Conservation (phyloP, 2,329 filamentous ascomycete species). For the Triangularia verruculosa region DNA sequence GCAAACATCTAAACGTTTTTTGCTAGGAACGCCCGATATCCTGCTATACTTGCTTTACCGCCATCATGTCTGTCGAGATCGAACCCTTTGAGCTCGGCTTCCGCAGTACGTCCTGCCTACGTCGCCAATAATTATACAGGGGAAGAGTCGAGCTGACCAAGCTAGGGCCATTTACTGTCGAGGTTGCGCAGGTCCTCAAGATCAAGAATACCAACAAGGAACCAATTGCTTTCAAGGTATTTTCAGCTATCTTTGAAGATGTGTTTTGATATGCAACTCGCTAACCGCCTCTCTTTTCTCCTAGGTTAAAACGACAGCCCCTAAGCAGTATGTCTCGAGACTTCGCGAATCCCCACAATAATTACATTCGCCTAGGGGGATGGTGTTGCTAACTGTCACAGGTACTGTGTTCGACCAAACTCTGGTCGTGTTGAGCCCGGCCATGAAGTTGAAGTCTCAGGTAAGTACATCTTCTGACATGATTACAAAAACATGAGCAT, state of each 20-base stretch:
- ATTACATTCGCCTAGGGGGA: background rate
- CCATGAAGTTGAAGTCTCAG: slow-evolving; percentile 86
- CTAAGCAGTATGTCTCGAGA: slow-evolving; percentile 76
- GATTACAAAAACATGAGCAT: slow-evolving; percentile 29
- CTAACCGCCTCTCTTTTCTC: slow-evolving; percentile 32
- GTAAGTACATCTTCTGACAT: slow-evolving; percentile 44
- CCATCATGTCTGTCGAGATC: slow-evolving; percentile 89
- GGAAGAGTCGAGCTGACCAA: slow-evolving; percentile 13
- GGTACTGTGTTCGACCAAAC: slow-evolving; percentile 97
- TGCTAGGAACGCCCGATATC: background rate
- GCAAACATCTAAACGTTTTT: slow-evolving; percentile 10
- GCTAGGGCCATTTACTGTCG: slow-evolving; percentile 63
- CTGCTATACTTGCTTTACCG: slow-evolving; percentile 10
- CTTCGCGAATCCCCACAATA: slow-evolving; percentile 24
- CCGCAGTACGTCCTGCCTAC: slow-evolving; percentile 61
- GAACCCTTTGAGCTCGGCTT: slow-evolving; percentile 90
- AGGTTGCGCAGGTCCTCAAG: slow-evolving; percentile 62
- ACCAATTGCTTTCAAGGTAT: slow-evolving; percentile 69
- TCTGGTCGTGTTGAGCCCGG: slow-evolving; percentile 92
- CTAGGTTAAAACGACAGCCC: slow-evolving; percentile 97
- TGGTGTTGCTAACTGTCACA: slow-evolving; percentile 39
- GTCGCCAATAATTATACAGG: background rate
- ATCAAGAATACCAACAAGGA: slow-evolving; percentile 62
- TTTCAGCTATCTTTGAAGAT: slow-evolving; percentile 1
- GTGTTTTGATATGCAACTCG: slow-evolving; percentile 15